Evolutionary conservation across 164 flowering plant genomes (phyloP).

Genomic region (Echeveria elegans): DNA sequence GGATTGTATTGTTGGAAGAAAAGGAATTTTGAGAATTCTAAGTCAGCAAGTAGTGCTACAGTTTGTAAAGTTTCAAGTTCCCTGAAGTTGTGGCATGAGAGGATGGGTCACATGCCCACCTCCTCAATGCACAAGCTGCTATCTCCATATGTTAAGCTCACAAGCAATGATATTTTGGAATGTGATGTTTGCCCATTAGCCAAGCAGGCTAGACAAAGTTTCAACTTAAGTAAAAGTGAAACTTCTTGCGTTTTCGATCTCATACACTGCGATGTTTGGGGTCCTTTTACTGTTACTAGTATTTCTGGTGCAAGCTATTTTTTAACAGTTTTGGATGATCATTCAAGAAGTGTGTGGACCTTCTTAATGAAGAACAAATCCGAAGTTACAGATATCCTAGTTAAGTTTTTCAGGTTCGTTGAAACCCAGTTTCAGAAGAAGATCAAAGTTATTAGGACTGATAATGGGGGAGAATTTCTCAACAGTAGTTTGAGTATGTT

Average conservation of each 20-base stretch:
- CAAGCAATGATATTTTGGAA: background rate
- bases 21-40: too few relatives aligned
- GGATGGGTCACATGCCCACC: background rate
- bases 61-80: too few relatives aligned
- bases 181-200: background rate
- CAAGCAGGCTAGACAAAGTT: background rate
- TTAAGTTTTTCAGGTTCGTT: background rate
- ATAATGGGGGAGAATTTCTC: background rate
- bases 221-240: background rate
- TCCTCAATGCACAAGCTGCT: background rate
- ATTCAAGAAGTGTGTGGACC: background rate
- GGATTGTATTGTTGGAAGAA: background rate
- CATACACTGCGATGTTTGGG: conserved; percentile 2
- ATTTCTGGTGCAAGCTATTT: background rate
- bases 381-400: background rate
- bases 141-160: background rate
- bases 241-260: background rate
- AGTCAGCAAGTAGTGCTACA: too few relatives aligned
- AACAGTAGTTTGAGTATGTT: too few relatives aligned
- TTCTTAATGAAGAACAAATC: background rate
- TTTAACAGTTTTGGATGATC: background rate
- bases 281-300: background rate
- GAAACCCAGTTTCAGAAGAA: background rate
- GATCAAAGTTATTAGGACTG: background rate
- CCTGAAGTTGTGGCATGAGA: background rate